Conservation (phyloP, 2,329 filamentous ascomycete species). For the Hypoxylon sp. region DNA sequence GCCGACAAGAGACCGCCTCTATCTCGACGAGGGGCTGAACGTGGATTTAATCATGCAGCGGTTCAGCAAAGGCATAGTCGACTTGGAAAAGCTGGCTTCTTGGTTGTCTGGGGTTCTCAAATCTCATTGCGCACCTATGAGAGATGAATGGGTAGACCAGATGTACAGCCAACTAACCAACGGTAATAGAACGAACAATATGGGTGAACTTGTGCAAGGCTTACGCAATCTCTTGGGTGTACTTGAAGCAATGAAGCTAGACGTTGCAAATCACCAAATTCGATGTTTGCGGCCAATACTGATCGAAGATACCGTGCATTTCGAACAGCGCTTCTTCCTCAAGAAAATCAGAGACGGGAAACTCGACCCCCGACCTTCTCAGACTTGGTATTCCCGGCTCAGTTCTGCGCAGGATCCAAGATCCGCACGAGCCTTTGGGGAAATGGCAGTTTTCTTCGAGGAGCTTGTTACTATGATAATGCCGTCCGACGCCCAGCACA, state of each 20-base stretch:
- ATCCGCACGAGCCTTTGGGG: conserved; percentile 64
- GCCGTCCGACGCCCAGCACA: conserved; percentile 62
- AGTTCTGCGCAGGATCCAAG: conserved; percentile 53
- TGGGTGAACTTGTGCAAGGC: conserved; percentile 79
- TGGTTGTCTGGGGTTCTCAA: conserved; percentile 91
- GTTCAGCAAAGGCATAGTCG: conserved; percentile 85
- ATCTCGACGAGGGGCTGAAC: conserved; percentile 86
- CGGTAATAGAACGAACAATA: conserved; percentile 79
- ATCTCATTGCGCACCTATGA: conserved; percentile 95
- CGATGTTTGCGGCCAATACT: conserved; percentile 85
- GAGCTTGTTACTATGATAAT: conserved; percentile 67
- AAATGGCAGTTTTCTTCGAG: conserved; percentile 72
- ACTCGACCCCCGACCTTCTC: conserved; percentile 70
- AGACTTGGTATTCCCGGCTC: conserved; percentile 74
- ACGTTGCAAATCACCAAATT: conserved; percentile 98
- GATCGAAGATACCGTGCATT: conserved; percentile 91
- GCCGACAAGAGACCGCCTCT: conserved; percentile 83
- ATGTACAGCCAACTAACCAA: conserved; percentile 85
- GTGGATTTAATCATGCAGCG: conserved; percentile 92
- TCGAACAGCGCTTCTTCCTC: conserved; percentile 88
- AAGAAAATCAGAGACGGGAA: conserved; percentile 77
- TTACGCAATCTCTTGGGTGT: conserved; percentile 85
- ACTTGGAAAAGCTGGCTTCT: conserved; percentile 82
- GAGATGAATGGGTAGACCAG: conserved; percentile 88
- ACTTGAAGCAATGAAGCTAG: conserved; percentile 95